A percentile compares a stretch with the other conserved stretches of the same genome.
phyloP scores from a whole-genome alignment of 139 green algal genomes.

The Chlorella sp. region DNA sequence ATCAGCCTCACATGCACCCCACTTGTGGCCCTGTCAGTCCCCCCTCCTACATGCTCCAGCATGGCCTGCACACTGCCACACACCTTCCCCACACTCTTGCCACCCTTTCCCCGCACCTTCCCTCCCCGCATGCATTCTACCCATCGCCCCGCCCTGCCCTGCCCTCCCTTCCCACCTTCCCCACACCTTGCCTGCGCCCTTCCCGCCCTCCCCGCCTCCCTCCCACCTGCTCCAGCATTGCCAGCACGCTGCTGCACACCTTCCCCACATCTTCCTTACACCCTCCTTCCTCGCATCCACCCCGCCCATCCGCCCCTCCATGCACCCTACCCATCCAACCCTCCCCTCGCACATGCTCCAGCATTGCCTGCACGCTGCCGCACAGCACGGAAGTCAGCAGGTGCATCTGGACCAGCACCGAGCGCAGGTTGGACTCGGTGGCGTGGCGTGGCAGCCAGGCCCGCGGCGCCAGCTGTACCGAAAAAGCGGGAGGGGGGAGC shows the following conservation, averaged over 20 bases:
- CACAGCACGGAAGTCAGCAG: conserved; percentile 36
- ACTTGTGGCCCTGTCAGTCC: no score
- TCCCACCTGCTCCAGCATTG: neutral
- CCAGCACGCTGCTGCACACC: neutral
- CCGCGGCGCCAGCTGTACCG: conserved; percentile 18
- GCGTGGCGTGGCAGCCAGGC: conserved; percentile 36
- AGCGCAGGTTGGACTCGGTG: conserved; percentile 23
- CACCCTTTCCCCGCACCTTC: no score
- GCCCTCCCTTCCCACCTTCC: neutral
- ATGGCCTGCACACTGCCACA: neutral
- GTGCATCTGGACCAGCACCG: conserved; percentile 42
- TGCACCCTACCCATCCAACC: neutral
- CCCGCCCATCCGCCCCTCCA: neutral
- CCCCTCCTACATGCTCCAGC: neutral
- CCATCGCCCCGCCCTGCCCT: no score
- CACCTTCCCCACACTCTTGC: neutral
- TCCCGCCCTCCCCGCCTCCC: neutral
- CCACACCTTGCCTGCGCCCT: neutral
- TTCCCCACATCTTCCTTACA: neutral
- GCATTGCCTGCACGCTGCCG: conserved; percentile 35
- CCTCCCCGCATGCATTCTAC: neutral
- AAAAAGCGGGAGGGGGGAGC: neutral
- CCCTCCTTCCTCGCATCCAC: neutral
- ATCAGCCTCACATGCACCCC: no score
- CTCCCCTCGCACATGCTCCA: conserved; percentile 20